Percentiles rank a stretch among this genome's conserved stretches.
Conservation (phyloP, 306 rosid species). For the Cicer chorassanicum region DNA sequence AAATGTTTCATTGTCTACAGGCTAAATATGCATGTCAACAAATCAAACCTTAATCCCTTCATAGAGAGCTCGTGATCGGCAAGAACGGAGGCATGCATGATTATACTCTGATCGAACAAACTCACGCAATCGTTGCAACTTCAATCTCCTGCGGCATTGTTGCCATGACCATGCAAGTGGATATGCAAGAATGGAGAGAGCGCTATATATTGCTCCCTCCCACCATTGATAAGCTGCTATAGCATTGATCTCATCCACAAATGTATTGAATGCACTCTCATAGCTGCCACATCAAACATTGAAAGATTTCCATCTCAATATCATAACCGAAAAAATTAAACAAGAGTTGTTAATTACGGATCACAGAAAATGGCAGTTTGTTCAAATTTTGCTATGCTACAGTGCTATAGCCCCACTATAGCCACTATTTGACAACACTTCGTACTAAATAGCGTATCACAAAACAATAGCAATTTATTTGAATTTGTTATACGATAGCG, state of each 20-base stretch:
- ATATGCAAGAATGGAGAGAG: slow-evolving; percentile 77
- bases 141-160: slow-evolving; percentile 90
- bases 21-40: slow-evolving; percentile 32
- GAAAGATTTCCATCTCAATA: slow-evolving; percentile 45
- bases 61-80: slow-evolving; percentile 97
- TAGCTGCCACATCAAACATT: slow-evolving; percentile 65
- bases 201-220: slow-evolving; percentile 93
- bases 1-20: slow-evolving; percentile 13
- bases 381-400: too few species aligned
- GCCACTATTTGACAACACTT: too few species aligned
- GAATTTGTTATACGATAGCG: too few species aligned
- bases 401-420: too few species aligned
- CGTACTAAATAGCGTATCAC: too few species aligned
- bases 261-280: slow-evolving; percentile 85
- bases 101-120: slow-evolving; percentile 97
- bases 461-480: too few species aligned
- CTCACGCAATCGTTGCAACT: slow-evolving; percentile 87
- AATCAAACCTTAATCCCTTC: slow-evolving; percentile 94
- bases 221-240: slow-evolving; percentile 96
- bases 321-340: slow-evolving; percentile 20
- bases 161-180: slow-evolving; percentile 98
- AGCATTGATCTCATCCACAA: slow-evolving; percentile 93
- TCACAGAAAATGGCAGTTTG: too few species aligned
- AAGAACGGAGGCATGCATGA: slow-evolving; percentile 92
- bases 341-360: too few species aligned